phyloP scores from a whole-genome alignment of 805 yeast genomes.

The Candida schatavii region DNA sequence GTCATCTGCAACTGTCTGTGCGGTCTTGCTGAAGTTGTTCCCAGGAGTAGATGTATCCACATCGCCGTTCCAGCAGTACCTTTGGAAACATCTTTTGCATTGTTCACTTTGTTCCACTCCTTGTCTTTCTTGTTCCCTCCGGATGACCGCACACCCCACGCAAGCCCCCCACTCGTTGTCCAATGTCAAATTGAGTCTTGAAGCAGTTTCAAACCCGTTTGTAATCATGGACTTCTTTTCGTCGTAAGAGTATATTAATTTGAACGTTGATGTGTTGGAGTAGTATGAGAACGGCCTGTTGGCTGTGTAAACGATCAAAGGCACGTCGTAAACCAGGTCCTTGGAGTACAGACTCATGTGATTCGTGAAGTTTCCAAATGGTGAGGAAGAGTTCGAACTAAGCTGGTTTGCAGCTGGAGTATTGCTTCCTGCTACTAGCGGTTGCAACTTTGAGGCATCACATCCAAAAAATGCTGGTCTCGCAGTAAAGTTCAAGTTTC shows the following conservation, averaged over 20 bases:
- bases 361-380: conserved; percentile 9
- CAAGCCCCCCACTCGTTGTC: conserved; percentile 72
- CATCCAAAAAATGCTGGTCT: conserved; percentile 85
- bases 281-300: conserved; percentile 62
- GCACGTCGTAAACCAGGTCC: conserved; percentile 42
- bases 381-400: not conserved
- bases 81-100: conserved; percentile 67
- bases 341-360: not conserved
- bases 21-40: conserved; percentile 29
- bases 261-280: conserved; percentile 71
- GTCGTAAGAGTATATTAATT: conserved; percentile 56
- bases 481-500: conserved; percentile 57
- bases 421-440: conserved; percentile 22
- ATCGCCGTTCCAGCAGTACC: conserved; percentile 73
- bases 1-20: not conserved
- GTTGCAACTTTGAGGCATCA: conserved; percentile 58
- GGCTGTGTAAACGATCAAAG: conserved; percentile 73
- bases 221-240: conserved; percentile 59
- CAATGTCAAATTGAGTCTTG: conserved; percentile 62
- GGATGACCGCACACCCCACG: conserved; percentile 78
- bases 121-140: conserved; percentile 71
- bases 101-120: conserved; percentile 59
- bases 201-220: conserved; percentile 73
- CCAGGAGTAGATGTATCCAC: conserved; percentile 12
- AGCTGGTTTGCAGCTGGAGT: conserved; percentile 22